Evolutionary conservation across 192 early-diverging fungal species (phyloP).

Genomic region (Haplosporangium gracile): DNA sequence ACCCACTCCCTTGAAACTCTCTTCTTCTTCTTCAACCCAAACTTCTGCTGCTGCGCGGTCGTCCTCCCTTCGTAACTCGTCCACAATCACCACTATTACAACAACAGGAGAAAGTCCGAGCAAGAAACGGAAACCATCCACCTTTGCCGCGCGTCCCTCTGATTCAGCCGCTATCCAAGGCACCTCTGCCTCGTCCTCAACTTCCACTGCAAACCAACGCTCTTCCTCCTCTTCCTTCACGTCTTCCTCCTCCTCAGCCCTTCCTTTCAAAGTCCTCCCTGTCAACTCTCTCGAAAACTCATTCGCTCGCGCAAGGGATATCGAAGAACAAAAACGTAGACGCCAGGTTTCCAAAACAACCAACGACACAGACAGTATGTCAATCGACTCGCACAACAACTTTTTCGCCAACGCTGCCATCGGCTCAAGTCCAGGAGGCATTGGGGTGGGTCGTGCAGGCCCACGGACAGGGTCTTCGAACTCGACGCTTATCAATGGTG

Average conservation of each 20-base stretch:
- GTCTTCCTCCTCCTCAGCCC: constrained; percentile 24
- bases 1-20: neutral
- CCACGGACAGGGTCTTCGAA: constrained; percentile 10
- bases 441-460: constrained; percentile 37
- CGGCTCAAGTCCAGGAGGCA: constrained; percentile 22
- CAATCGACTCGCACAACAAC: constrained; percentile 27
- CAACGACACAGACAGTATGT: constrained; percentile 27
- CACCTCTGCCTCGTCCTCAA: constrained; percentile 17
- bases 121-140: constrained; percentile 56
- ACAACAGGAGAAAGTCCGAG: constrained; percentile 49
- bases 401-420: constrained; percentile 9
- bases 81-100: neutral
- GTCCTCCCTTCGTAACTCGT: neutral
- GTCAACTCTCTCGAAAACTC: constrained; percentile 47
- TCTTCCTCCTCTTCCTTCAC: constrained; percentile 15
- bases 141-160: constrained; percentile 45
- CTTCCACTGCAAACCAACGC: constrained; percentile 11
- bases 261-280: constrained; percentile 39
- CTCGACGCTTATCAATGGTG: constrained; percentile 6
- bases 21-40: neutral
- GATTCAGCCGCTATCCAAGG: constrained; percentile 33
- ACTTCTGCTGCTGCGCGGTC: neutral
- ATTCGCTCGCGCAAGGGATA: constrained; percentile 47
- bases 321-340: constrained; percentile 41
- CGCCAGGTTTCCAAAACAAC: constrained; percentile 10